Evolutionary conservation across 768 basidiomycete species (phyloP).

Genomic region (Calvatia gigantea): DNA sequence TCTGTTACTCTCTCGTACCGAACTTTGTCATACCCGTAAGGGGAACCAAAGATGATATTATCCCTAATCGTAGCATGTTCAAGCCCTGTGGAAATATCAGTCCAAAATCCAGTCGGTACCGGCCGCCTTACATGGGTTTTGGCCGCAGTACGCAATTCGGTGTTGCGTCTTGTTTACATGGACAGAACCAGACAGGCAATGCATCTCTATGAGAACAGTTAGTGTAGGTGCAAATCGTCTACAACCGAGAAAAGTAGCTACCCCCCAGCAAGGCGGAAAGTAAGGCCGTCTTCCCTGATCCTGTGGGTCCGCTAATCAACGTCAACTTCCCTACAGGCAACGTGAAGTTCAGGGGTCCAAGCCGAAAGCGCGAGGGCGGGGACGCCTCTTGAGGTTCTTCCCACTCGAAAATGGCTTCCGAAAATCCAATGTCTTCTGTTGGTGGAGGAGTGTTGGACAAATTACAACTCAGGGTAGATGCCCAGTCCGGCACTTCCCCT

Average conservation of each 20-base stretch:
- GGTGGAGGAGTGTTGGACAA: conserved; percentile 1
- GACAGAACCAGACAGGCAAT: conserved; percentile 51
- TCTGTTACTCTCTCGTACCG: conserved; percentile 68
- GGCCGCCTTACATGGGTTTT: conserved; percentile 53
- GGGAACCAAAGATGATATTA: conserved; percentile 73
- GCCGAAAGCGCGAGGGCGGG: conserved; percentile 40
- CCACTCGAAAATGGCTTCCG: conserved; percentile 57
- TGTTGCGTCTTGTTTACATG: conserved; percentile 52
- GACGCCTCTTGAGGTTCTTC: conserved; percentile 30
- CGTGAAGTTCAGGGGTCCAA: conserved; percentile 52
- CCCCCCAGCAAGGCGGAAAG: conserved; percentile 67
- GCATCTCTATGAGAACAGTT: conserved; percentile 45
- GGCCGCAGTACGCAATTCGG: conserved; percentile 65
- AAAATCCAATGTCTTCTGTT: conserved; percentile 45
- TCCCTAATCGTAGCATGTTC: conserved; percentile 80
- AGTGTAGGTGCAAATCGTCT: conserved; percentile 1
- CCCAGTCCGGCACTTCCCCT: conserved; percentile 77
- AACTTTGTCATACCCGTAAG: conserved; percentile 52
- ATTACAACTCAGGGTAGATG: conserved; percentile 46
- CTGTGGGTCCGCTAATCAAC: conserved; percentile 62
- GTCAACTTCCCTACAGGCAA: conserved; percentile 60
- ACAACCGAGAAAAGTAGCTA: too few species aligned
- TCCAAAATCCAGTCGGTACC: not conserved
- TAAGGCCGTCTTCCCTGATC: conserved; percentile 67
- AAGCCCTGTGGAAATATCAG: conserved; percentile 43